These are phyloP conservation scores for Micractinium sp. DNA, from an alignment of 139 green algal species.

Conservation along the genomic window DNA sequence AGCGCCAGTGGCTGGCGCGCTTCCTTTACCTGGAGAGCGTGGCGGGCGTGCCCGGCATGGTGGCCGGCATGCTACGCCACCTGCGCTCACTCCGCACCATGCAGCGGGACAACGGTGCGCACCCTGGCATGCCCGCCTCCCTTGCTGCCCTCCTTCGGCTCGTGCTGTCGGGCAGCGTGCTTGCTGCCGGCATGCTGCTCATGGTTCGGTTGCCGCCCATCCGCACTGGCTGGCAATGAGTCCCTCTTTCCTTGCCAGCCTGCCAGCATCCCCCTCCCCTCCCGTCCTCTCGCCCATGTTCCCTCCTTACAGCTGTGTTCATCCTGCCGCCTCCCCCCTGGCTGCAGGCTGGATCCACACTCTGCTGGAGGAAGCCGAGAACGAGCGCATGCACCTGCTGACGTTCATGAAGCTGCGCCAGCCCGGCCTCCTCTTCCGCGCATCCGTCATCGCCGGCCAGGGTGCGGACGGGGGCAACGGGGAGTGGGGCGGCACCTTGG, in stretches of 20 bases:
- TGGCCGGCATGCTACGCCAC: constrained; percentile 78
- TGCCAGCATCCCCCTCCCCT: not conserved
- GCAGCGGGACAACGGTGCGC: constrained; percentile 71
- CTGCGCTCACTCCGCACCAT: constrained; percentile 84
- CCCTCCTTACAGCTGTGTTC: not conserved
- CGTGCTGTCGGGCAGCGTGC: no score
- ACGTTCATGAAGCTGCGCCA: constrained; percentile 92
- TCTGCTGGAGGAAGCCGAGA: constrained; percentile 88
- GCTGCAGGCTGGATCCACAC: constrained; percentile 89
- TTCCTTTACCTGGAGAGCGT: constrained; percentile 95
- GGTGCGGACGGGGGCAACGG: constrained; percentile 4
- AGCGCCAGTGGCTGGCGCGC: constrained; percentile 78
- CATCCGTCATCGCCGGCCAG: constrained; percentile 78
- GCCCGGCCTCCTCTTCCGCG: constrained; percentile 78
- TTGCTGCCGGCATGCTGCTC: no score
- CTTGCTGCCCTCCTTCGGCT: no score
- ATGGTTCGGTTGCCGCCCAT: no score
- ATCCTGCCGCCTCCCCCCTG: not conserved
- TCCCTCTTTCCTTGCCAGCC: not conserved
- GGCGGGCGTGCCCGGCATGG: constrained; percentile 92
- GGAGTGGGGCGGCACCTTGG: no score
- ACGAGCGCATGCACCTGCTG: constrained; percentile 87
- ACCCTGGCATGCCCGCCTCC: no score
- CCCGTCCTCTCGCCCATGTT: not conserved
- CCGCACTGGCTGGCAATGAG: not conserved